phyloP scores from a whole-genome alignment of 441 rosid species.

The Populus trichocarpa region DNA sequence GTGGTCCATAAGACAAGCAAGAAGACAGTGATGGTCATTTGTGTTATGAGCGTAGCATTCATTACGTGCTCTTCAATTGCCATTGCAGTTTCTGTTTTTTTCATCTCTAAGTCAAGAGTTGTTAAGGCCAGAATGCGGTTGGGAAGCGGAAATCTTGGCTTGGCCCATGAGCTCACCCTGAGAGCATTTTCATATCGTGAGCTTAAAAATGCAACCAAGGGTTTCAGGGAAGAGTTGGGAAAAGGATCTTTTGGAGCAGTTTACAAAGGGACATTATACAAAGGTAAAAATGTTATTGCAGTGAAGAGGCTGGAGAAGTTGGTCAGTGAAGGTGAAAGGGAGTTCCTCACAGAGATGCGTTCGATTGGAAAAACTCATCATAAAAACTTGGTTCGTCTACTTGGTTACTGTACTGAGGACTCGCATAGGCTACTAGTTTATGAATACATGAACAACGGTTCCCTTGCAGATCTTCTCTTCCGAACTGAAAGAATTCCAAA shows the following conservation, averaged over 20 bases:
- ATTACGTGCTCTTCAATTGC: neutral
- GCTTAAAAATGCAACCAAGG: no score
- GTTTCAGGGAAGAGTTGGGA: no score
- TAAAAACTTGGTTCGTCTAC: conserved; percentile 20
- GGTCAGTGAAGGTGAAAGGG: conserved; percentile 27
- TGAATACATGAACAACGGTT: conserved; percentile 37
- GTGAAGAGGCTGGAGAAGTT: conserved; percentile 31
- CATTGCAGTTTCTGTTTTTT: neutral
- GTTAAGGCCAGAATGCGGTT: neutral
- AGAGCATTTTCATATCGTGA: neutral
- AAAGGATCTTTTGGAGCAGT: no score
- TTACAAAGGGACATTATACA: no score
- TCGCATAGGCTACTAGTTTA: conserved; percentile 33
- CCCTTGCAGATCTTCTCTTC: conserved; percentile 24
- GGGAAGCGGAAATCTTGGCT: neutral
- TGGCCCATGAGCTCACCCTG: conserved; percentile 1
- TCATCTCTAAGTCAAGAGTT: neutral
- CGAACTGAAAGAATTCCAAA: neutral
- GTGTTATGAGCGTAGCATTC: neutral
- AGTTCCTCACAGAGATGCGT: conserved; percentile 25
- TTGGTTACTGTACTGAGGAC: conserved; percentile 26
- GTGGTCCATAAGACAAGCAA: neutral
- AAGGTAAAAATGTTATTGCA: conserved; percentile 19
- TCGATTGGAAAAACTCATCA: conserved; percentile 27
- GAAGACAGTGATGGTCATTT: neutral